Base-by-base conservation (phyloP, 23 red algal genomes). In the Cyanidium caldarium region DNA sequence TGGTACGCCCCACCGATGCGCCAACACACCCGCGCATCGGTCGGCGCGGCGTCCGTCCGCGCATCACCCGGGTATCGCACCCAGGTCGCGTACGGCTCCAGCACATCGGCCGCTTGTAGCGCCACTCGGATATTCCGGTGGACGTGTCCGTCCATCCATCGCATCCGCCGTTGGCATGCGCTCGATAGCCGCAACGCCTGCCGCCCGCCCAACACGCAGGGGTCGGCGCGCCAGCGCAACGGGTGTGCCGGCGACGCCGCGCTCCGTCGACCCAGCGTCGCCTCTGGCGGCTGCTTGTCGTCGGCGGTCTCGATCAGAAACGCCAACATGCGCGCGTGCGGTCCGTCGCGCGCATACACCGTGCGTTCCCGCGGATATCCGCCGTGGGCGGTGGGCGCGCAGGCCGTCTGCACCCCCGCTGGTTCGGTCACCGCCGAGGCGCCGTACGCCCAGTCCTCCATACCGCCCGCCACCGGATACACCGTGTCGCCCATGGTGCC, bases 391-490 rank as follows among this genome's bases (percentile, higher is more conserved):
- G 20, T 40, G 13, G 83, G 81, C 0, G 15, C 23, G 65, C 91
- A 96, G 30, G 71, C 46, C 75, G 45, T 75, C 58, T 23, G 20
- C 37, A 43, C 65, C 44, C 80, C 80, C 86, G 74, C 69, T 80
- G 5, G 51, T 13, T n/a, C n/a, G n/a, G 21, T 28, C 23, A 25
- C 7, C 10, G 23, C 51, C 10, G 51, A 61, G 3, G 91, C 91
- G 12, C 91, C 91, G 67, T 96, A 96, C 58, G 80, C 91, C 91
- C 91, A 96, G 73, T 96, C 91, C 51, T 96, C 91, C 37, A 96
- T 73, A 0, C 91, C 91, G 3, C 91, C 91, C 31, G 76, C 45
- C 7, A 96, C 91, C 34, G 91, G 84, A 45, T 96, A 96, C 17
- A 96, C 91, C 17, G 69, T 58, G 30, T 70, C 67, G n/a, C 91